Evolutionary conservation across 2,329 filamentous ascomycete species (phyloP), one percentile per base, ranked within the genome.

Genomic region (Neoscytalidium dimidiatum): DNA sequence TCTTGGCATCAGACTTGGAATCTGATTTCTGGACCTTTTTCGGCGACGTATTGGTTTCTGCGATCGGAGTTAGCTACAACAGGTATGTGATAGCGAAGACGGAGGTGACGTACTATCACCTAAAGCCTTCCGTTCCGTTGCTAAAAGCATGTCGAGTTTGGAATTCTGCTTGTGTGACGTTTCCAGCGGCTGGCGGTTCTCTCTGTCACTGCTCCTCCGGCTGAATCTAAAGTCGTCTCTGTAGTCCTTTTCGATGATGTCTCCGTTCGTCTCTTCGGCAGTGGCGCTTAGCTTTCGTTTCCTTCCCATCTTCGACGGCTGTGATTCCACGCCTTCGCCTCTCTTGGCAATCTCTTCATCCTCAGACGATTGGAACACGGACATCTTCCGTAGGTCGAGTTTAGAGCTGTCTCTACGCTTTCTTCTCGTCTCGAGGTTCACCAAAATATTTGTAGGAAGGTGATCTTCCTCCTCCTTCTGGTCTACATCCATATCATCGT

Each of bases 231-330:
- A 84, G 29, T 79, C 75, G 21, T 81, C 82, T 6, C 68, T 53
- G 46, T 44, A 33, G 46, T 60, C 63, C 23, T 46, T 43, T 9
- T 61, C 56, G 26, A 31, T 46, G 19, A 28, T 35, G 21, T 66
- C 60, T 46, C 29, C 41, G 19, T 72, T 69, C 41, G 68, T 28
- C 11, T 62, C 53, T 48, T 73, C 71, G 17, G 67, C 68, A 1
- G 69, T 68, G 7, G 72, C 80, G 64, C 79, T 83, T 60, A 88
- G 81, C 71, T 88, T 88, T 56, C 86, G 80, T 74, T 88, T 88
- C 26, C 83, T 80, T 19, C 83, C 84, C 57, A 80, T 80, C 58
- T 81, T 80, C 3, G 79, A 69, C 4, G 74, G 53, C 64, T 74
- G 74, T 29, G 60, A 62, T 11, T 67, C 62, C 17, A 62, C 46